phyloP scores from a whole-genome alignment of 2,329 filamentous ascomycete genomes.

The Chaetomiaceae sp. region DNA sequence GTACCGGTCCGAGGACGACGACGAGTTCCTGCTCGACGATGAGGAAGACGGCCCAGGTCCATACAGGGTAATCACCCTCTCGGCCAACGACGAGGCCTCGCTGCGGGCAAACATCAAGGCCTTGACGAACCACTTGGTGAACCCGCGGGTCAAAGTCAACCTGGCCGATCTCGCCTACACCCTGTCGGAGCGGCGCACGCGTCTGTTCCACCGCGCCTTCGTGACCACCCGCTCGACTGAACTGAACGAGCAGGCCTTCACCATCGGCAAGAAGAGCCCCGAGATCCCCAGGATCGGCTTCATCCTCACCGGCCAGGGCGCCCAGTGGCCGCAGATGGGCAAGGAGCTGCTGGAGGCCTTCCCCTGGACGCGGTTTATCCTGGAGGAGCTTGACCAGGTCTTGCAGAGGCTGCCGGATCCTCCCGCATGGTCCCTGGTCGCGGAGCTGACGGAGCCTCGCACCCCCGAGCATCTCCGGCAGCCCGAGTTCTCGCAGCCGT shows the following conservation, averaged over 20 bases:
- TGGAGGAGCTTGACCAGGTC: constrained; percentile 18
- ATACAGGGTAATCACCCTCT: constrained; percentile 20
- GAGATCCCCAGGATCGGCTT: constrained; percentile 11
- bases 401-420: constrained; percentile 20
- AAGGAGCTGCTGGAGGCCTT: constrained; percentile 19
- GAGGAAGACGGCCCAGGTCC: background rate
- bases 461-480: constrained; percentile 22
- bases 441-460: constrained; percentile 16
- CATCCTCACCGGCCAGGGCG: constrained; percentile 28
- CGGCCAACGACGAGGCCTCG: constrained; percentile 26
- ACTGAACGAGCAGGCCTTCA: background rate
- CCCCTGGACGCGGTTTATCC: constrained; percentile 1
- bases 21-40: background rate
- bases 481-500: constrained; percentile 31
- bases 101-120: constrained; percentile 25
- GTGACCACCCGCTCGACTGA: background rate
- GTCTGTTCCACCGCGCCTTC: constrained; percentile 13
- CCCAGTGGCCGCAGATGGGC: constrained; percentile 29
- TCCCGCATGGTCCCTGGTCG: constrained; percentile 20
- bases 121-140: constrained; percentile 17
- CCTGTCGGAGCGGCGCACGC: constrained; percentile 6
- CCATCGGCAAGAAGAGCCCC: constrained; percentile 7
- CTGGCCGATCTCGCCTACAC: constrained; percentile 24
- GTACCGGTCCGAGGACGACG: background rate
- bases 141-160: constrained; percentile 8